Base-by-base conservation (phyloP, 1,284 basidiomycete species). In the Malassezia japonica region DNA sequence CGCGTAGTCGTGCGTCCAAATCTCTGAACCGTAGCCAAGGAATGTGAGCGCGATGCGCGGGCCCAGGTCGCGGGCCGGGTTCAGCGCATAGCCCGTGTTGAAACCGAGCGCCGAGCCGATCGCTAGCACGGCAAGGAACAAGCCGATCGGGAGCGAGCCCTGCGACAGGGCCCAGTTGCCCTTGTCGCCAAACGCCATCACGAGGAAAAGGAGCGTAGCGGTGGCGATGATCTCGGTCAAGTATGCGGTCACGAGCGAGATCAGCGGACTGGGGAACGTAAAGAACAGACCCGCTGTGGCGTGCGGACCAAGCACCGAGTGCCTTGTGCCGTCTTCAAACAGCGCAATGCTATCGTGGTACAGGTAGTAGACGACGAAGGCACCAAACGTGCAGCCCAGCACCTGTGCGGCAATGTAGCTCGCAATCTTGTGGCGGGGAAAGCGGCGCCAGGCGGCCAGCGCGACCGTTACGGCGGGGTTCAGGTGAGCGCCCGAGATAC, bases 391-490 rank as follows among this genome's bases (percentile, higher is more conserved):
- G 2, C 77, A 85, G 29, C 86, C 87, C 23, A 87, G 68, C 8
- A 83, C 57, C 71, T 89, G 86, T 0, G 83, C 79, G 32, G 81
- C 63, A 43, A 86, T 79, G 66, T 83, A 89, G 59, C 66, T 76
- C 0, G 84, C 83, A 0, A 87, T 83, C 67, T 87, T 87, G 55
- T 78, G 79, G 80, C 82, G 83, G 1, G 87, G 84, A 72, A 89
- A 87, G 43, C 78, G 78, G 50, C 86, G 80, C 64, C 81, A 81
- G 5, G 80, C 75, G 1, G 83, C 83, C 38, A 86, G 63, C 5
- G 81, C 77, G 31, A 87, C 64, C 2, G 85, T 87, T 15, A 63
- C 62, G 8, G 50, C 48, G 1, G 64, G 65, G 32, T 43, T 24
- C 50, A 55, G 59, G 38, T 62, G 62, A 10, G 59, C 65, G 23